Conservation (phyloP, 2,329 filamentous ascomycete genomes). For the Claviceps spartinae region DNA sequence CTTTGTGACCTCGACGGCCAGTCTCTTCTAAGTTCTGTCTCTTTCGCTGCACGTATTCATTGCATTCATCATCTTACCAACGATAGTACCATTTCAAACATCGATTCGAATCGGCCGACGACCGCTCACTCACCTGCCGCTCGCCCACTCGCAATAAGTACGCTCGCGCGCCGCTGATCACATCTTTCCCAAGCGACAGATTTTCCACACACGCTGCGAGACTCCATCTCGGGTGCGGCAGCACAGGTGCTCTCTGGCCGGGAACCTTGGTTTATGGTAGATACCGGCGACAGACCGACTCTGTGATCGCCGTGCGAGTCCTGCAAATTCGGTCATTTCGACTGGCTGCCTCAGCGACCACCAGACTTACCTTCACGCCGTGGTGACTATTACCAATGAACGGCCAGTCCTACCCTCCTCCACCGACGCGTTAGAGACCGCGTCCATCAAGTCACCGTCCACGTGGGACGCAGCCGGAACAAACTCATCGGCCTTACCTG, state of each 20-base stretch:
- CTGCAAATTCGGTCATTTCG: not conserved
- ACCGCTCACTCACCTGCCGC: not conserved
- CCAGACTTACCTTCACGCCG: not conserved
- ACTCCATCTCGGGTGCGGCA: not conserved
- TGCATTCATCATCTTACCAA: not conserved
- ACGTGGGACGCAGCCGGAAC: not conserved
- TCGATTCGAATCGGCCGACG: not conserved
- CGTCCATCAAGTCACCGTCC: not conserved
- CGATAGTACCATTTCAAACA: not conserved
- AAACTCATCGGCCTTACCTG: not conserved
- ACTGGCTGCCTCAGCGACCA: not conserved
- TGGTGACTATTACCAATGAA: conserved; percentile 9
- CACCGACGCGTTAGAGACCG: conserved; percentile 17
- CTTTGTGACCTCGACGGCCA: not conserved
- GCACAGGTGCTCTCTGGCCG: not conserved
- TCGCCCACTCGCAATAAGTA: not conserved
- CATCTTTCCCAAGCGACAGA: not conserved
- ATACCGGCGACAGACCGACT: not conserved
- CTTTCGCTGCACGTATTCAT: not conserved
- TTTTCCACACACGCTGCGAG: not conserved
- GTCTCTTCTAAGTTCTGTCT: not conserved
- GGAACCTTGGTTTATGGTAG: too few species aligned
- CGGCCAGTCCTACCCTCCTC: conserved; percentile 6
- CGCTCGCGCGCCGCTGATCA: not conserved
- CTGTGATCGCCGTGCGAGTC: not conserved